Conservation (phyloP, 495 filamentous ascomycete genomes). For the Elasticomyces elasticus region DNA sequence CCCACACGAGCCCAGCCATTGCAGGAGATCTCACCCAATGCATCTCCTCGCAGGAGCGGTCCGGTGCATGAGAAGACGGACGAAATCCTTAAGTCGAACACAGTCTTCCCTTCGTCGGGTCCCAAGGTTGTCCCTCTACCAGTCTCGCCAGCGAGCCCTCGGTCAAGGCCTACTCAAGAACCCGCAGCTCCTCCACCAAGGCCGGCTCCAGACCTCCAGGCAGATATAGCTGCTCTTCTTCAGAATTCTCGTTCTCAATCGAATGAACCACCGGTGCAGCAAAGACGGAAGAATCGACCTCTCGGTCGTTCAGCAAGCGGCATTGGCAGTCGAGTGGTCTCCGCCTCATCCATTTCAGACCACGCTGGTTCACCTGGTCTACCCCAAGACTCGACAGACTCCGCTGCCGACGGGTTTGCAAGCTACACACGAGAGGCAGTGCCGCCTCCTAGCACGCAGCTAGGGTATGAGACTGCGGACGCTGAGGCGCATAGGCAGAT, state of each 20-base stretch:
- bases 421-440: not conserved
- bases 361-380: not conserved
- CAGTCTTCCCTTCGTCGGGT: no score
- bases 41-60: conserved; percentile 10
- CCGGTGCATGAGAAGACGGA: not conserved
- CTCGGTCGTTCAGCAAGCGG: conserved; percentile 17
- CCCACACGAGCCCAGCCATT: conserved; percentile 4
- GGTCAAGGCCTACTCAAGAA: not conserved
- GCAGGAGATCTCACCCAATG: conserved; percentile 13
- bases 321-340: conserved; percentile 7
- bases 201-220: conserved; percentile 1
- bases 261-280: not conserved
- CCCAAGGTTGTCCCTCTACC: not conserved
- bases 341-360: conserved; percentile 4
- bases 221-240: conserved; percentile 13
- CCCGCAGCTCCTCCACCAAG: not conserved
- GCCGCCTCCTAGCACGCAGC: conserved; percentile 16
- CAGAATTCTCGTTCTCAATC: conserved; percentile 7
- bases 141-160: not conserved
- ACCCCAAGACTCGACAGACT: not conserved
- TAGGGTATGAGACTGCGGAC: conserved; percentile 20
- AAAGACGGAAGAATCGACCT: conserved; percentile 14
- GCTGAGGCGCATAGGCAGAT: conserved; percentile 7
- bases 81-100: no score
- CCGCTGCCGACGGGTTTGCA: not conserved